Base-by-base conservation (phyloP, 176 grass and related monocot genomes). In the Juncus inflexus region DNA sequence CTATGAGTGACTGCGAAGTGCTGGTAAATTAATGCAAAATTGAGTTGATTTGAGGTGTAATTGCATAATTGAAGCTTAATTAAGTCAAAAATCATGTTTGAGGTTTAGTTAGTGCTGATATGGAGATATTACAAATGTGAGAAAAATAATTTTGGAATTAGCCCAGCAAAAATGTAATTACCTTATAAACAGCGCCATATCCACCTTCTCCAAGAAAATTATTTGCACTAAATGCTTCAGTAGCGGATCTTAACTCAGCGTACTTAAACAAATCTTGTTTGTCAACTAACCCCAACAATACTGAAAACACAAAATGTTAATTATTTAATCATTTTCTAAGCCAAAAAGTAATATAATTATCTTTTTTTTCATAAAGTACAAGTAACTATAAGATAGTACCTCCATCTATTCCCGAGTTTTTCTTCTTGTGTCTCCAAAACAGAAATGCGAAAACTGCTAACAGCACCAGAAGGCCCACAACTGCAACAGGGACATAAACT, bases 11-110 rank as follows among this genome's bases (percentile, higher is more conserved):
- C 9, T 2, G 9, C 4, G 2, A 47, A 47, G 4, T 47, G 43
- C 4, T 47, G 9, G 43, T 47, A 47, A 47, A 6, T 47, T 47
- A 9, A 9, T 9, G 4, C 43, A 6, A 47, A 47, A 47, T 47
- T 47, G 43, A 47, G 4, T 9, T 47, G 9, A 47, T 47, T 47
- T 47, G 43, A 6, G 43, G 6, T 5, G 4, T 47, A 49, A 9
- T 76, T 39, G 12, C 66, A 66, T 7, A 12, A 12, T 84, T 72
- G 47, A 90, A 90, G 9, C 58, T 69, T 7, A 63, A 80, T 79
- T 47, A 9, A 2, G 6, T 47, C 43, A 47, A 47, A 47, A 47
- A 47, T 9, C 43, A 47, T 47, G 9, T 47, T 9, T 9, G 9
- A 9, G 43, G 43, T 2, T 47, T 6, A 47, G 4, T 47, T 47